These are phyloP conservation scores for Xylaria sp. DNA, from an alignment of 2,329 filamentous ascomycete species.

Conservation along the genomic window DNA sequence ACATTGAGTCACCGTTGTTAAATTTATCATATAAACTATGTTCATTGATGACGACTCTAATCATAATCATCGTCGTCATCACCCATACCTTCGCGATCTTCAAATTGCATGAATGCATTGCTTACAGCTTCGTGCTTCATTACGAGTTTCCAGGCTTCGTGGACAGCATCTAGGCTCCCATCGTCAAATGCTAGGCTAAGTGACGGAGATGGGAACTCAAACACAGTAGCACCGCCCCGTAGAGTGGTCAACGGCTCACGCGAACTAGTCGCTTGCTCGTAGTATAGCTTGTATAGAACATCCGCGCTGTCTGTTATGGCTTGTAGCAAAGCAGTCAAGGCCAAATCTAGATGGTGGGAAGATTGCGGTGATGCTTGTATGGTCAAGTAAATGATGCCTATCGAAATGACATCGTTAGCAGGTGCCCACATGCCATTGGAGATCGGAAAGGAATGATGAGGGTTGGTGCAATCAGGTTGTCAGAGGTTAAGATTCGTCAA, in stretches of 20 bases:
- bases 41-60: constrained; percentile 28
- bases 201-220: constrained; percentile 63
- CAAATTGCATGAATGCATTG: constrained; percentile 76
- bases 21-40: not conserved
- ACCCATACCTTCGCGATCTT: constrained; percentile 69
- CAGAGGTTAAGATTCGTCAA: constrained; percentile 89
- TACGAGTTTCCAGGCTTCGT: constrained; percentile 71
- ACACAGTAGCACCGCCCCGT: constrained; percentile 48
- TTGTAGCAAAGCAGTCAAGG: constrained; percentile 50
- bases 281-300: constrained; percentile 59
- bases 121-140: constrained; percentile 52
- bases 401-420: constrained; percentile 28
- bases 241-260: constrained; percentile 37
- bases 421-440: not conserved
- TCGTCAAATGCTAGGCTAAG: constrained; percentile 79
- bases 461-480: constrained; percentile 76
- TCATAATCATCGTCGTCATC: constrained; percentile 63
- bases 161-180: constrained; percentile 67
- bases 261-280: constrained; percentile 54
- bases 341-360: constrained; percentile 45
- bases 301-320: constrained; percentile 39
- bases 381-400: constrained; percentile 48
- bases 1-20: not conserved
- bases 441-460: constrained; percentile 28
- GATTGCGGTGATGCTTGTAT: constrained; percentile 46